Base-by-base conservation (phyloP, 306 rosid genomes). In the Vachellia pachyceras region DNA sequence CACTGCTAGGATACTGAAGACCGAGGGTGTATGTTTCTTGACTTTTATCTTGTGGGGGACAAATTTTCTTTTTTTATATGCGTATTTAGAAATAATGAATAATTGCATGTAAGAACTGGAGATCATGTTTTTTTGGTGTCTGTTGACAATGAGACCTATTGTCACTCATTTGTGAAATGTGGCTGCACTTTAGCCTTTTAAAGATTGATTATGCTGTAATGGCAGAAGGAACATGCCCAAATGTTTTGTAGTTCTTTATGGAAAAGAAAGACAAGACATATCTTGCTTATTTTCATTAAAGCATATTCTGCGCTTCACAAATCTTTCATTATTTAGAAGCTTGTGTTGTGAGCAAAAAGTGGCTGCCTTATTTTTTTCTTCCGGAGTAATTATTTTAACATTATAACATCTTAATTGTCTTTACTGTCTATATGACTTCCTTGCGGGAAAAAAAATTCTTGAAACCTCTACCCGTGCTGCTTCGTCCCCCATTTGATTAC, bases 1-100 rank as follows among this genome's bases (percentile, higher is more conserved):
- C 84, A 88, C 96, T 79, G 84, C 90, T 67, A 93, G 96, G 92
- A 91, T 91, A 87, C 86, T 93, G 81, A 83, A 85, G 91, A 93
- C 94, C 14, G 99, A 95, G 79, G 99, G 99, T 47, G 98, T 95
- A 91, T 83, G 92, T 65, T 81, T 79, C 76, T 81, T 79, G 67
- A 87, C 68, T 78, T 80, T 82, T 79, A 47, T 72, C 65, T 77
- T 64, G 36, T 29, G 33, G 29, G 69, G 70, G 54, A 77, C 37
- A 74, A 77, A 69, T 67, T 23, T 64, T 79, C 47, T 69, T 76
- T 14, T 54, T 78, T 71, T 58, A 37, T 70, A 29, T 77, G 42
- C 55, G 25, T 22, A 54, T 65, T 72, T 67, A 65, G 20, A 78
- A 52, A 37, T 80, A 40, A 80, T 54, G 33, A 58, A 29, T 29